Conservation (phyloP, 345 rosid species). For the Xanthoceras sorbifolium region DNA sequence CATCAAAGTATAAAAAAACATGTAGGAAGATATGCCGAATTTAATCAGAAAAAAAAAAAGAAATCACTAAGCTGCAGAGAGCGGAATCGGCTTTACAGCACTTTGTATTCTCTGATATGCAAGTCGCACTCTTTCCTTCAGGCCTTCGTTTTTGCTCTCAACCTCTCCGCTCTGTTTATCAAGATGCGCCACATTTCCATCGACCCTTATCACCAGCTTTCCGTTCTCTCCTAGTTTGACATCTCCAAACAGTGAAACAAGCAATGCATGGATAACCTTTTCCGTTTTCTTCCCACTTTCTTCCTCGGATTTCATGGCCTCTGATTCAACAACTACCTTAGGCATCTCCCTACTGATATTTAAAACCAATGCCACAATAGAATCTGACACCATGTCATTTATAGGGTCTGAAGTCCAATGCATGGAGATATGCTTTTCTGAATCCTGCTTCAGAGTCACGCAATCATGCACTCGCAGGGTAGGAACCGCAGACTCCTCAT, state of each 20-base stretch:
- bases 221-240: constrained; percentile 82
- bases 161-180: constrained; percentile 89
- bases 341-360: constrained; percentile 79
- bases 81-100: constrained; percentile 79
- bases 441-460: constrained; percentile 78
- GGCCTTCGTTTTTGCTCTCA: constrained; percentile 82
- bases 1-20: constrained; percentile 2
- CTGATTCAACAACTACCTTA: constrained; percentile 65
- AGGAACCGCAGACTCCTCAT: constrained; percentile 73
- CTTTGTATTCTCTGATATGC: constrained; percentile 71
- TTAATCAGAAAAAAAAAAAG: not conserved
- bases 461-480: constrained; percentile 64
- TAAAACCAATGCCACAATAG: constrained; percentile 77
- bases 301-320: constrained; percentile 55
- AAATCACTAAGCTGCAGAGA: constrained; percentile 37
- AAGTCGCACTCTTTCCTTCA: constrained; percentile 71
- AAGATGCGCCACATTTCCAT: constrained; percentile 75
- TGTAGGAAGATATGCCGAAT: not conserved
- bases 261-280: constrained; percentile 77
- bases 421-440: constrained; percentile 79
- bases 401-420: constrained; percentile 90
- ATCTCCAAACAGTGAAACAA: constrained; percentile 87
- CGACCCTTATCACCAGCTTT: constrained; percentile 67
- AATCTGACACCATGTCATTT: constrained; percentile 94
- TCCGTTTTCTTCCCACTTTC: constrained; percentile 72